Base-by-base conservation (phyloP, 2,329 filamentous ascomycete species). In the Parastagonospora nodorum region DNA sequence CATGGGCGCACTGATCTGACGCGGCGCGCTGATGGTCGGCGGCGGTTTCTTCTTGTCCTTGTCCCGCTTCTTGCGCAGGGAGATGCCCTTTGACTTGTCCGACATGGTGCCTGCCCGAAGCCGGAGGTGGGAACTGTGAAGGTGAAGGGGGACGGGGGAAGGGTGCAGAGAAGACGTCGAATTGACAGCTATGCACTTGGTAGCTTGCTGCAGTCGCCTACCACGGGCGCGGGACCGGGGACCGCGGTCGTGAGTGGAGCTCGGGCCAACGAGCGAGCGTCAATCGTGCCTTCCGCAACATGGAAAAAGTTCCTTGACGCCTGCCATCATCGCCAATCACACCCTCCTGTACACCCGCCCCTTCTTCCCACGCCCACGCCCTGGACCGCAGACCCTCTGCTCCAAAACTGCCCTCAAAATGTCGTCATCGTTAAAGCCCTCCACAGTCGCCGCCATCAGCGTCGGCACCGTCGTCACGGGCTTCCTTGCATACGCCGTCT, bases 401-500 rank as follows among this genome's bases (percentile, higher is more conserved):
- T 16, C 37, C 42, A 44, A 52, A 35, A 40, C 42, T 19, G 42
- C 40, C 39, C 48, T 33, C 51, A 33, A 16, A 55, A 67, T 51
- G 59, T 70, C 69, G 8, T 71, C 71, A 62, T 77, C 68, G 49
- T 77, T 84, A 72, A 80, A 79, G 67, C 80, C 82, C 45, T 81
- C 82, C 36, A 84, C 83, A 58, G 76, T 87, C 68, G 77, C 82
- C 60, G 77, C 82, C 70, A 79, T 83, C 65, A 80, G 81, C 54
- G 79, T 80, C 61, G 84, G 83, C 75, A 82, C 83, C 45, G 69
- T 84, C 61, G 72, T 84, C 57, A 81, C 84, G 36, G 82, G 83
- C 61, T 69, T 84, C 53, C 72, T 87, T 60, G 85, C 82, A 65
- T 88, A 88, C 71, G 85, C 84, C 62, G 74, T 83, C 60, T 88